Percentiles rank a stretch among this genome's conserved stretches.
These are phyloP conservation scores for Parasitella parasitica DNA, from an alignment of 371 early-diverging fungal genomes.

Conservation along the genomic window DNA sequence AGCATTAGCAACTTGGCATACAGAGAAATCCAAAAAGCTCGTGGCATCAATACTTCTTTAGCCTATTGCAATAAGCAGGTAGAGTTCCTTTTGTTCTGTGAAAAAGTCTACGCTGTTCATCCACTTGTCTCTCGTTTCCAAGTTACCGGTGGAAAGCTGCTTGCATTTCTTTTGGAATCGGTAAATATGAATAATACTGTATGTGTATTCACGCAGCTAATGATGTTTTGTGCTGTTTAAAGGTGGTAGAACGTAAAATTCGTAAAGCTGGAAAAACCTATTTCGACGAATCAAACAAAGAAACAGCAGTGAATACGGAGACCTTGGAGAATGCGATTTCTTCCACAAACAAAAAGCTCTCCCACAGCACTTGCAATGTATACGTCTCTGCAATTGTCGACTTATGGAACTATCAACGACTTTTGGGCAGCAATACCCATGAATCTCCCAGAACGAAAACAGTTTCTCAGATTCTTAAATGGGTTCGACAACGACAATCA, in stretches of 20 bases:
- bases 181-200: not conserved
- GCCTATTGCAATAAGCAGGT: too few relatives aligned
- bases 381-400: not conserved
- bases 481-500: too few relatives aligned
- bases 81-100: not conserved
- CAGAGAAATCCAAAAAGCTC: too few relatives aligned
- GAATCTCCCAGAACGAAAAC: not conserved
- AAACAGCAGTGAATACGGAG: not conserved
- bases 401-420: not conserved
- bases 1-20: too few relatives aligned
- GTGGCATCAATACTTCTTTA: too few relatives aligned
- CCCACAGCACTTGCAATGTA: conserved; percentile 3
- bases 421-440: not conserved
- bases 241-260: not conserved
- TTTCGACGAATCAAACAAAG: not conserved
- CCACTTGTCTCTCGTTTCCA: not conserved
- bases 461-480: too few relatives aligned
- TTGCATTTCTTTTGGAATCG: not conserved
- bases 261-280: not conserved
- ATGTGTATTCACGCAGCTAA: not conserved
- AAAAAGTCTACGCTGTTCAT: not conserved
- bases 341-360: not conserved
- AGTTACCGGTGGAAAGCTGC: not conserved
- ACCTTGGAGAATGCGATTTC: not conserved
- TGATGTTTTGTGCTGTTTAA: not conserved